phyloP scores from a whole-genome alignment of 2,329 filamentous ascomycete genomes.

The Byssothecium circinans region DNA sequence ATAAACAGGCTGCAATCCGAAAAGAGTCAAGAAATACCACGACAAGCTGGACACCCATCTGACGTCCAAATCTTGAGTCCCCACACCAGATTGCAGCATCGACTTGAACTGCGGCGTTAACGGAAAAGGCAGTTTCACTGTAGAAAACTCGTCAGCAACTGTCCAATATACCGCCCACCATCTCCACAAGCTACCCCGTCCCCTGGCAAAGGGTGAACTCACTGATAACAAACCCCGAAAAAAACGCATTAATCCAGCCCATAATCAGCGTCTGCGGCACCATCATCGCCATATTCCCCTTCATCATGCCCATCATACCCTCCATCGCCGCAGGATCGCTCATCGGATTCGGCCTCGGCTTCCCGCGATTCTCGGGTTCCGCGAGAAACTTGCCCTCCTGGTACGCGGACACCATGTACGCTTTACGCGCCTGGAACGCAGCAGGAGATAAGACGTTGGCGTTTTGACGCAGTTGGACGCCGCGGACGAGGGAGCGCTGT shows the following conservation, averaged over 20 bases:
- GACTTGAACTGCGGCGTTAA: constrained; percentile 99
- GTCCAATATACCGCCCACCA: too few relatives aligned
- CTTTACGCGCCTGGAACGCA: constrained; percentile 79
- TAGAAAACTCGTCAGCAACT: constrained; percentile 20
- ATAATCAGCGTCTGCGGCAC: constrained; percentile 98
- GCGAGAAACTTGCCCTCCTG: constrained; percentile 88
- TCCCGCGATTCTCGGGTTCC: constrained; percentile 80
- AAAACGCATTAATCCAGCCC: constrained; percentile 99
- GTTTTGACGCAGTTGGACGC: constrained; percentile 81
- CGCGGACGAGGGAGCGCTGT: constrained; percentile 78
- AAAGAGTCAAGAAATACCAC: constrained; percentile 98
- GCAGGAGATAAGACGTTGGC: constrained; percentile 75
- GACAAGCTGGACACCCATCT: constrained; percentile 98
- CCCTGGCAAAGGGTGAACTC: too few relatives aligned
- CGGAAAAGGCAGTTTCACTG: constrained; percentile 95
- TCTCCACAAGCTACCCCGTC: too few relatives aligned
- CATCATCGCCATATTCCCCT: constrained; percentile 99
- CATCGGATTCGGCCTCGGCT: constrained; percentile 91
- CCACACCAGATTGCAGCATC: constrained; percentile 96
- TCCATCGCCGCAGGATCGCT: constrained; percentile 96
- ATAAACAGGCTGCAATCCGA: constrained; percentile 94
- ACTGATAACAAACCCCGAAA: constrained; percentile 97
- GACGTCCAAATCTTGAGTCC: constrained; percentile 93
- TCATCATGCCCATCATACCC: constrained; percentile 99
- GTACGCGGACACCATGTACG: constrained; percentile 76